Conservation (phyloP, 495 filamentous ascomycete species). For the Podospora didyma region DNA sequence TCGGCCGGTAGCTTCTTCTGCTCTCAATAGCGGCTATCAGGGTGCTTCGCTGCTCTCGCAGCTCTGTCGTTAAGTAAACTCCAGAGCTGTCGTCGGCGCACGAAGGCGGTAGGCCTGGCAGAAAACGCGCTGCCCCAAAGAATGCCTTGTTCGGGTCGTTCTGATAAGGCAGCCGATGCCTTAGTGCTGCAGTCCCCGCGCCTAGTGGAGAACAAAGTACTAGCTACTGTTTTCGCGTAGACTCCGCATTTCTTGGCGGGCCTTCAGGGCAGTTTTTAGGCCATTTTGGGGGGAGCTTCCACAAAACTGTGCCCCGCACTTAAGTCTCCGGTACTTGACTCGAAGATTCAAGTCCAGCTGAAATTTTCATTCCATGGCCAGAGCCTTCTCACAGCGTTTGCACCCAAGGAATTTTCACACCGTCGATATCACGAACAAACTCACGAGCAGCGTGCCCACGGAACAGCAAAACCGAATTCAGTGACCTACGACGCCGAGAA, state of each 20-base stretch:
- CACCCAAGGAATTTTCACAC: not conserved
- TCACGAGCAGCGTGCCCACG: too few relatives aligned
- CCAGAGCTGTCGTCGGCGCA: constrained; percentile 13
- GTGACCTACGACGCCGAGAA: too few relatives aligned
- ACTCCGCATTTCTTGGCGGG: not conserved
- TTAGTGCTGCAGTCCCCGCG: too few relatives aligned
- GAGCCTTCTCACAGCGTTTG: not conserved
- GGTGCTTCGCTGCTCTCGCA: not conserved
- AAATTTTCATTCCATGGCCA: not conserved
- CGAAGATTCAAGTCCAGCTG: not conserved
- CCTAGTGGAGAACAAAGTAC: too few relatives aligned
- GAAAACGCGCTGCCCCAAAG: constrained; percentile 9
- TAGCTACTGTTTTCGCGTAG: too few relatives aligned
- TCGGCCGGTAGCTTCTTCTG: not conserved
- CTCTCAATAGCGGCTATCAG: not conserved
- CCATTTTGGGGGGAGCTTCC: not conserved
- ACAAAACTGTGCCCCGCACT: not conserved
- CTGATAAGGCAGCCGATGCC: too few relatives aligned
- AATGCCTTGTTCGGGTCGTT: not conserved
- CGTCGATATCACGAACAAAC: too few relatives aligned
- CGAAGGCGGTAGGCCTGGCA: constrained; percentile 27
- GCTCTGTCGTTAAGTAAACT: constrained; percentile 3
- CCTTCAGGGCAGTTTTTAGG: not conserved
- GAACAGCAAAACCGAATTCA: too few relatives aligned
- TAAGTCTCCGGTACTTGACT: not conserved